Percentiles rank a stretch among this genome's conserved stretches.
Evolutionary conservation across 1,284 basidiomycete species (phyloP).

Genomic region (Puccinia horiana): DNA sequence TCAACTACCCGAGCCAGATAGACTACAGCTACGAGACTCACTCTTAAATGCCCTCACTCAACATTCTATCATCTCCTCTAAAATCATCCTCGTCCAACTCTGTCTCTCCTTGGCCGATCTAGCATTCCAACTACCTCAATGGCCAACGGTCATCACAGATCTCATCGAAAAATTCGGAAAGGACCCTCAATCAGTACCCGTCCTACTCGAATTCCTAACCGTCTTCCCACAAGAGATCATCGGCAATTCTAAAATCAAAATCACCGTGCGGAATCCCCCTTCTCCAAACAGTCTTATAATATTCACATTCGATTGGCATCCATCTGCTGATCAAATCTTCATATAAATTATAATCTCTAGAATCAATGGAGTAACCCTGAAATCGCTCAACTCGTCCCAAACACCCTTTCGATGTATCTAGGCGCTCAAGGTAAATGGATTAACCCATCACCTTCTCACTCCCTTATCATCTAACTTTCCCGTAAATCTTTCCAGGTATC

Average conservation of each 20-base stretch:
- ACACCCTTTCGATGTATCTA: slow-evolving; percentile 45
- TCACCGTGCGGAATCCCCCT: slow-evolving; percentile 63
- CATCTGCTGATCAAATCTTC: not conserved
- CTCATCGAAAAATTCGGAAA: slow-evolving; percentile 85
- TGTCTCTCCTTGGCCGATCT: slow-evolving; percentile 86
- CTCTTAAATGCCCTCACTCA: slow-evolving; percentile 74
- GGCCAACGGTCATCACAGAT: slow-evolving; percentile 76
- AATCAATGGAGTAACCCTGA: slow-evolving; percentile 45
- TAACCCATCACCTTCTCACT: not conserved
- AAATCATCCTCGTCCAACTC: slow-evolving; percentile 83
- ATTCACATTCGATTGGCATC: not conserved
- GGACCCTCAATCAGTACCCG: slow-evolving; percentile 77
- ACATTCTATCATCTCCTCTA: slow-evolving; percentile 69
- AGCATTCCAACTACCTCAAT: slow-evolving; percentile 85
- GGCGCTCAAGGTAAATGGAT: slow-evolving; percentile 29
- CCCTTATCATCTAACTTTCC: not conserved
- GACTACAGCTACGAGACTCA: slow-evolving; percentile 81
- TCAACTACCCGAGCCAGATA: slow-evolving; percentile 74
- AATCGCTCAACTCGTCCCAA: slow-evolving; percentile 32
- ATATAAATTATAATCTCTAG: slow-evolving; percentile 11
- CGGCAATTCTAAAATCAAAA: slow-evolving; percentile 81
- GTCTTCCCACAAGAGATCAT: slow-evolving; percentile 87
- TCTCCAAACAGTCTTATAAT: not conserved
- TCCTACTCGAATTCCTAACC: slow-evolving; percentile 85
- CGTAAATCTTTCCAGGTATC: slow-evolving; percentile 51